Percentiles rank a stretch among this genome's conserved stretches.
phyloP scores from a whole-genome alignment of 2,329 filamentous ascomycete species.

The Geosmithia putterillii region DNA sequence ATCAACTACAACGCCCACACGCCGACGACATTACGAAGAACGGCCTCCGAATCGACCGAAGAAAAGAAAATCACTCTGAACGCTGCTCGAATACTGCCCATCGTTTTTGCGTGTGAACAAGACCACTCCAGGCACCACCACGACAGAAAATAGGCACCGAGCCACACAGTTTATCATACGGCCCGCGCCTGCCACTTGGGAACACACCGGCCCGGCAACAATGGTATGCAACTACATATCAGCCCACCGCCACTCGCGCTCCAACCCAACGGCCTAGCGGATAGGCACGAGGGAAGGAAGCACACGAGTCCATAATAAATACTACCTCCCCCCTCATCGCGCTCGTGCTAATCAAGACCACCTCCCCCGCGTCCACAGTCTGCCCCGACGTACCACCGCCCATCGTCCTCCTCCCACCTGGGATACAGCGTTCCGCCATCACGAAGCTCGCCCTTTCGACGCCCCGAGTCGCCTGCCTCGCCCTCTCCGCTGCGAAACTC shows the following conservation, averaged over 20 bases:
- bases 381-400: constrained; percentile 38
- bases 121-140: not conserved
- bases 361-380: constrained; percentile 39
- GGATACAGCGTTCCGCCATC: constrained; percentile 52
- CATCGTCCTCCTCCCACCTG: constrained; percentile 37
- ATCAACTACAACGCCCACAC: not conserved
- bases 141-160: not conserved
- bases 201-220: not conserved
- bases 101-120: no score
- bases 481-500: constrained; percentile 53
- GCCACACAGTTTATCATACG: not conserved
- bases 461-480: constrained; percentile 51
- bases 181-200: not conserved
- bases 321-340: no score
- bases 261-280: not conserved
- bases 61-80: no score
- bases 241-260: not conserved
- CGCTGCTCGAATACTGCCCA: no score
- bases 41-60: no score
- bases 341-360: not conserved
- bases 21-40: no score
- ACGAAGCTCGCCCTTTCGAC: constrained; percentile 52
- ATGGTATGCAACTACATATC: constrained; percentile 5
- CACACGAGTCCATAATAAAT: not conserved
- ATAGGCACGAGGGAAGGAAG: no score